Evolutionary conservation across 805 yeast genomes (phyloP).

Genomic region (Ogataea angusta): DNA sequence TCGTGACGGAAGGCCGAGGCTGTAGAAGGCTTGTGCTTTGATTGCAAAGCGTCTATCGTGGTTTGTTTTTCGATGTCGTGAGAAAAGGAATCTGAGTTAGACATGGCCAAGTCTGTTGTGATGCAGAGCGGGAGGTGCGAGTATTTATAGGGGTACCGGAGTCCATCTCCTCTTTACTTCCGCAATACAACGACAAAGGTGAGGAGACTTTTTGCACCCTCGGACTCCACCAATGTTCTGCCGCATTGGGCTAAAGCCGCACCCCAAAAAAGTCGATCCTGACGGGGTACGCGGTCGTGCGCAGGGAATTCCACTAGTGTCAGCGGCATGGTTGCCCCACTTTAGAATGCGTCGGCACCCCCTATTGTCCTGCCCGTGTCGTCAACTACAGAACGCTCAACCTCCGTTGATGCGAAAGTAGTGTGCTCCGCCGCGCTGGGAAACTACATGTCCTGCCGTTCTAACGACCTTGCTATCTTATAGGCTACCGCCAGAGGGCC

Average conservation of each 20-base stretch:
- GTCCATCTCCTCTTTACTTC: conserved; percentile 3
- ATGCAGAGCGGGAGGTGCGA: background rate
- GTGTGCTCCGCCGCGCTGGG: background rate
- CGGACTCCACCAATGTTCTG: conserved; percentile 6
- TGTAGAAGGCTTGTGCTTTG: conserved; percentile 11
- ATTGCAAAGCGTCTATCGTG: conserved; percentile 9
- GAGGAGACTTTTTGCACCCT: conserved; percentile 7
- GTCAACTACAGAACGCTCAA: background rate
- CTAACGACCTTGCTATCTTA: background rate
- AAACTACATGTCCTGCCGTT: background rate
- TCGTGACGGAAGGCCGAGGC: conserved; percentile 37
- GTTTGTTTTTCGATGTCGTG: conserved; percentile 29
- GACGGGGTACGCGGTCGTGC: conserved; percentile 8
- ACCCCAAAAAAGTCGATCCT: conserved; percentile 3
- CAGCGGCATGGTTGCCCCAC: conserved; percentile 1
- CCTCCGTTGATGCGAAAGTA: conserved; percentile 1
- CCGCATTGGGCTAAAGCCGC: conserved; percentile 5
- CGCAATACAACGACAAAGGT: background rate
- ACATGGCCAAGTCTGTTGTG: conserved; percentile 12
- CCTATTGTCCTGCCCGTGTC: background rate
- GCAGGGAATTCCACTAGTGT: background rate
- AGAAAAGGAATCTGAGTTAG: conserved; percentile 22
- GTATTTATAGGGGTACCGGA: conserved; percentile 6
- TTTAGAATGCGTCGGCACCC: conserved; percentile 2
- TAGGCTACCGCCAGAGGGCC: background rate